These are phyloP conservation scores for Plectosphaerella plurivora DNA, from an alignment of 2,329 filamentous ascomycete genomes.

Conservation along the genomic window DNA sequence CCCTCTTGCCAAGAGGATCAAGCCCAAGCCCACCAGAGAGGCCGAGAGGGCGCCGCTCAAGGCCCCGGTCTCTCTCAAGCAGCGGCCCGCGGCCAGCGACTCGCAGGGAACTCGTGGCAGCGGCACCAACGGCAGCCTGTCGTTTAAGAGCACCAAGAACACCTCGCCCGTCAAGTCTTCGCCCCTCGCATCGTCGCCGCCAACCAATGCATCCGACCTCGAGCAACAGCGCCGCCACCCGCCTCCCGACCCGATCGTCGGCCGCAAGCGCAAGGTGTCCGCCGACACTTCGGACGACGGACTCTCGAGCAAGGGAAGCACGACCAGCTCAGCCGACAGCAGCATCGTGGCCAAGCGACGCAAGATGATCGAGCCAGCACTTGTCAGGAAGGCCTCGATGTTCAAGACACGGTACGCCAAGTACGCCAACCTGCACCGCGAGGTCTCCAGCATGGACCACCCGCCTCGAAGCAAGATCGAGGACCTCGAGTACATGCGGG, in stretches of 20 bases:
- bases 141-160: slow-evolving; percentile 32
- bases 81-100: slow-evolving; percentile 42
- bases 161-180: slow-evolving; percentile 61
- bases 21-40: slow-evolving; percentile 28
- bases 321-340: slow-evolving; percentile 4
- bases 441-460: slow-evolving; percentile 45
- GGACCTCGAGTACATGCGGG: slow-evolving; percentile 49
- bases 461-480: slow-evolving; percentile 47
- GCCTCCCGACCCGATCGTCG: slow-evolving; percentile 17
- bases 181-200: slow-evolving; percentile 60
- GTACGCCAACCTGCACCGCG: slow-evolving; percentile 52
- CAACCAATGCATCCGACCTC: slow-evolving; percentile 61
- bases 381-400: slow-evolving; percentile 47
- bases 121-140: slow-evolving; percentile 18
- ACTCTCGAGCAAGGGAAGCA: slow-evolving; percentile 3
- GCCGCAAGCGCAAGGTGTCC: slow-evolving; percentile 40
- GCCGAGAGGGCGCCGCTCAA: slow-evolving; percentile 26
- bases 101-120: slow-evolving; percentile 25
- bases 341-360: slow-evolving; percentile 12
- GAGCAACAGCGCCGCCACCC: slow-evolving; percentile 32
- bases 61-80: slow-evolving; percentile 25
- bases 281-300: slow-evolving; percentile 15
- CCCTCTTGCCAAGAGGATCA: slow-evolving; percentile 54
- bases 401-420: slow-evolving; percentile 54
- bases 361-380: slow-evolving; percentile 33